Conservation (phyloP, 345 rosid genomes). For the Mallotus nudiflorus region DNA sequence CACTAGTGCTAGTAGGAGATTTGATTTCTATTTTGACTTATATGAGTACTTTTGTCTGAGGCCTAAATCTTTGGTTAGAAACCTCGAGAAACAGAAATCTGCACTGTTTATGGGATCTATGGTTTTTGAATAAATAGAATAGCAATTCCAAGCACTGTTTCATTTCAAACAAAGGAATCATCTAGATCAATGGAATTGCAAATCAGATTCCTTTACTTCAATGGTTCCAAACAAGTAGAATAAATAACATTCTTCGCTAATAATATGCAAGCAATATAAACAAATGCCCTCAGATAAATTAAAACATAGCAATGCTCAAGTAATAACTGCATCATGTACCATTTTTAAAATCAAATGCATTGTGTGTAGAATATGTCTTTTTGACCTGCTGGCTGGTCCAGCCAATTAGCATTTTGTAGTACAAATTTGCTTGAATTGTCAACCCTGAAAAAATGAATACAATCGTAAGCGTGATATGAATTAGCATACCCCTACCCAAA, state of each 20-base stretch:
- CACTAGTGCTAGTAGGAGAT: not conserved
- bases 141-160: not conserved
- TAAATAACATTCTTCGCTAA: not conserved
- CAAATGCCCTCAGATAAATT: not conserved
- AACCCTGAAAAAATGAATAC: constrained; percentile 56
- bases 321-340: constrained; percentile 43
- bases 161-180: not conserved
- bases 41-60: too few relatives aligned
- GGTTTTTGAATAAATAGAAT: not conserved
- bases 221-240: not conserved
- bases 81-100: not conserved
- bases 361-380: constrained; percentile 59
- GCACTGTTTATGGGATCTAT: not conserved
- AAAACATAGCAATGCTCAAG: not conserved
- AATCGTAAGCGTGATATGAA: constrained; percentile 13
- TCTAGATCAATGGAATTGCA: not conserved
- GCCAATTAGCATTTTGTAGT: constrained; percentile 91
- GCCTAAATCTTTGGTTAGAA: too few relatives aligned
- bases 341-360: constrained; percentile 90
- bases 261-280: not conserved
- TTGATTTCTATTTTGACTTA: too few relatives aligned
- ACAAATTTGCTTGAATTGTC: constrained; percentile 97
- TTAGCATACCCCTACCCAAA: not conserved
- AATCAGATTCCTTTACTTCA: not conserved
- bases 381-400: constrained; percentile 97